Evolutionary conservation across 140 eudicot species (phyloP), one percentile per base, ranked within the genome.

Genomic region (Anethum foeniculum): DNA sequence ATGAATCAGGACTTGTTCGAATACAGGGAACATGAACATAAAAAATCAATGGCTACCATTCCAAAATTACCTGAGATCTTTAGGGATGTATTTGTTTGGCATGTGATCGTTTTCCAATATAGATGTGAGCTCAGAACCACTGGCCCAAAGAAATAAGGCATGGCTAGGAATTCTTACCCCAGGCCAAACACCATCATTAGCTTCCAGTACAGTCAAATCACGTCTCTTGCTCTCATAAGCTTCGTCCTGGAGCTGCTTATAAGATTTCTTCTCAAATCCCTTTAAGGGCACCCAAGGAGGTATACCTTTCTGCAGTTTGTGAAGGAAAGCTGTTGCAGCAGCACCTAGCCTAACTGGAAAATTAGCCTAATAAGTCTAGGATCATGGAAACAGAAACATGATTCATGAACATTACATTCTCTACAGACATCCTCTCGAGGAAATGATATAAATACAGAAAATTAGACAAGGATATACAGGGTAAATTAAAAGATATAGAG

Each of bases 131-230:
- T 94, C 98, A 13, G 98, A 85, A 74, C 98, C 98, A 83, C 98
- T 87, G 32, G 98, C 97, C 98, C 97, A 94, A 75, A 90, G 94
- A 86, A 94, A 94, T 68, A 94, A 65, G 67, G 98, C 91, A 86
- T 94, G 97, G 76, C 98, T 90, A 49, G 97, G 98, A 62, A 84
- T 89, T 83, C 89, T 86, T 2, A 92, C 92, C 47, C 98, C 97
- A 25, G 98, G 98, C 98, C 98, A 93, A 58, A 93, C 81, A 25
- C 98, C 98, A 82, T 86, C 86, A 82, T 94, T 91, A 80, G 98
- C 98, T 87, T 91, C 89, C n/a, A 92, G 81, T 10, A 94, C 98
- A 83, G 98, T 97, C 77, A 92, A 83, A 89, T 92, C 98, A 28
- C 98, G 92, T n/a, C 80, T 84, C 85, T 86, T 94, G 86, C 96